Percentiles rank a stretch among this genome's conserved stretches.
Conservation (phyloP, 169 alveolate genomes). For the Plasmodium knowlesi region DNA sequence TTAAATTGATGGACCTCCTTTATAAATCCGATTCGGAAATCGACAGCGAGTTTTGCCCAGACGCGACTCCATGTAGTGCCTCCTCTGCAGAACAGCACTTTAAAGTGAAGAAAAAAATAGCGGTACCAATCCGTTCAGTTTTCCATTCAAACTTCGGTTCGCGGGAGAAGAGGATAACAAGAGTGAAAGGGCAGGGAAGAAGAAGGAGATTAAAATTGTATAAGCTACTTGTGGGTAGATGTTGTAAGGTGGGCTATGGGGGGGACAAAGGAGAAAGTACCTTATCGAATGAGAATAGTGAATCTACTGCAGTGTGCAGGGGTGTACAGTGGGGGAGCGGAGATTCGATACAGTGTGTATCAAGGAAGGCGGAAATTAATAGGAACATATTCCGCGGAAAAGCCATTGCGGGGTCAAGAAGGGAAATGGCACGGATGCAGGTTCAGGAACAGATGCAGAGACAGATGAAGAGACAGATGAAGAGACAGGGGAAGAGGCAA, state of each 20-base stretch:
- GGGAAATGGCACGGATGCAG: not conserved
- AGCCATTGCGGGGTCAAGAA: not conserved
- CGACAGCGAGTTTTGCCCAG: not conserved
- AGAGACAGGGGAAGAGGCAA: not conserved
- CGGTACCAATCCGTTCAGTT: not conserved
- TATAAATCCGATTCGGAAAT: slow-evolving; percentile 10
- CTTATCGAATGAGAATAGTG: not conserved
- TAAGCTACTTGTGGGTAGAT: slow-evolving; percentile 12
- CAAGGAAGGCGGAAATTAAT: not conserved
- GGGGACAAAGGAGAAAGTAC: not conserved
- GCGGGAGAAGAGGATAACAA: not conserved
- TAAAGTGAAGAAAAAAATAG: slow-evolving; percentile 3
- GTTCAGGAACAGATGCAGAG: not conserved
- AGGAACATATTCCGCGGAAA: not conserved
- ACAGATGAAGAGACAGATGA: not conserved
- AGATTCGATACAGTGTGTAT: not conserved
- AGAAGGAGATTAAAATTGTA: slow-evolving; percentile 15
- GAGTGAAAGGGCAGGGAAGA: not conserved
- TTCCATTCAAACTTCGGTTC: not conserved
- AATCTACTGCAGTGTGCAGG: not conserved
- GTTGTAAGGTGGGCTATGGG: not conserved
- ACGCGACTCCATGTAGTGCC: not conserved
- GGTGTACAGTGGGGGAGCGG: not conserved
- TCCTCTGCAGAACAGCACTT: not conserved
- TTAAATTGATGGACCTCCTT: slow-evolving; percentile 8